Evolutionary conservation across 129 eudicot species (phyloP).

Genomic region (sunflower (Helianthus annuus)): DNA sequence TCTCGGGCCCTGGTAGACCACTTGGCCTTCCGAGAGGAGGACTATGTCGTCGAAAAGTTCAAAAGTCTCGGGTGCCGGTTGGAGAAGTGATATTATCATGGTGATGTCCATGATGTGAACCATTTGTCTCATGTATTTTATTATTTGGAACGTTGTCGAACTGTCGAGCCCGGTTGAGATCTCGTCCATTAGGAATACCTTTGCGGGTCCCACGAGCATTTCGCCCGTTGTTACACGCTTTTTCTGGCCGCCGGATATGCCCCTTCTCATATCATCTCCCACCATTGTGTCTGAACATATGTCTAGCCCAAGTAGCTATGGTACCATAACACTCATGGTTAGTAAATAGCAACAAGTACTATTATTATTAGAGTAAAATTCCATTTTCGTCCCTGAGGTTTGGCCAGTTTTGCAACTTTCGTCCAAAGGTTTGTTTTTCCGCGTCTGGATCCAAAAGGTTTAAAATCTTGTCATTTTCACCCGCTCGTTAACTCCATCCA

Average conservation of each 20-base stretch:
- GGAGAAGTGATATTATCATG: constrained; percentile 81
- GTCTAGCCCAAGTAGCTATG: constrained; percentile 74
- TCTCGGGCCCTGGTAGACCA: constrained; percentile 86
- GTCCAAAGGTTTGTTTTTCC: too few relatives aligned
- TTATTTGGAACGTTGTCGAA: constrained; percentile 81
- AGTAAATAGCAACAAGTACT: neutral
- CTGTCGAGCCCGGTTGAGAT: constrained; percentile 90
- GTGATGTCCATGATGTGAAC: constrained; percentile 77
- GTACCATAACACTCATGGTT: constrained; percentile 10
- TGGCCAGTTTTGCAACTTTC: too few relatives aligned
- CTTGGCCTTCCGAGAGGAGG: constrained; percentile 75
- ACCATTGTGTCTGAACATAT: constrained; percentile 81
- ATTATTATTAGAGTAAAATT: too few relatives aligned
- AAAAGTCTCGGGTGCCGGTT: constrained; percentile 86
- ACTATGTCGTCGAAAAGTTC: constrained; percentile 80
- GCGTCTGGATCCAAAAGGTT: too few relatives aligned
- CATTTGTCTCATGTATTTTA: constrained; percentile 78
- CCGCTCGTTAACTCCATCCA: too few relatives aligned
- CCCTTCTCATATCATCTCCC: constrained; percentile 87
- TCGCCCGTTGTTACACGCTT: constrained; percentile 91
- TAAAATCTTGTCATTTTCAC: too few relatives aligned
- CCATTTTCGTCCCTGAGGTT: too few relatives aligned
- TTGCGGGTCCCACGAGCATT: constrained; percentile 85
- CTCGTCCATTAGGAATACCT: constrained; percentile 84
- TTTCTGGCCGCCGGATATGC: constrained; percentile 88